Percentiles rank a stretch among this genome's conserved stretches.
Evolutionary conservation across 179 eudicot genomes (phyloP).

Genomic region (Beta lomatogona): DNA sequence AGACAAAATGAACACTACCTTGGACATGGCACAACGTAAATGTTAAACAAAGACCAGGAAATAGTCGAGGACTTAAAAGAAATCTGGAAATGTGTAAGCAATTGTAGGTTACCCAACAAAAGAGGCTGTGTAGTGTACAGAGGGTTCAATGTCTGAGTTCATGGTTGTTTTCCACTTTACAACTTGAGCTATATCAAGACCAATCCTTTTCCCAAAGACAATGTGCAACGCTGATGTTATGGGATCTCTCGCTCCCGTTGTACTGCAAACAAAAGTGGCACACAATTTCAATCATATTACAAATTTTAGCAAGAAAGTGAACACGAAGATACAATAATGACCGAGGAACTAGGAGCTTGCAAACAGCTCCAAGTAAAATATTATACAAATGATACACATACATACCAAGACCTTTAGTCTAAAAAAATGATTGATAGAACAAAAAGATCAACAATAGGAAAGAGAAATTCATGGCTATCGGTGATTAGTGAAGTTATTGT

Average conservation of each 20-base stretch:
- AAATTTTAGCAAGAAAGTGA: not conserved
- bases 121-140: constrained; percentile 93
- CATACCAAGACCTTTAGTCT: not conserved
- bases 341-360: not conserved
- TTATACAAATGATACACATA: not conserved
- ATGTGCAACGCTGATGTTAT: constrained; percentile 94
- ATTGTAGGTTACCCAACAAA: constrained; percentile 76
- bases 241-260: constrained; percentile 94
- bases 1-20: too few relatives aligned
- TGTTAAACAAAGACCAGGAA: not conserved
- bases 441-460: not conserved
- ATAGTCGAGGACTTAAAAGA: not conserved
- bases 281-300: constrained; percentile 13
- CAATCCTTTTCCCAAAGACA: constrained; percentile 87
- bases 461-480: not conserved
- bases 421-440: too few relatives aligned
- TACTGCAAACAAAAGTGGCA: constrained; percentile 52
- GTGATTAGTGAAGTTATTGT: not conserved
- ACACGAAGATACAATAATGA: not conserved
- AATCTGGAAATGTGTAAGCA: not conserved
- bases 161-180: constrained; percentile 80
- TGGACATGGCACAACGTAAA: too few relatives aligned
- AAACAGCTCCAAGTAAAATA: not conserved
- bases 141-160: constrained; percentile 70
- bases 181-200: constrained; percentile 96